Evolutionary conservation across 2,329 filamentous ascomycete genomes (phyloP), one percentile per base, ranked within the genome.

Genomic region (Diplodia mutila): DNA sequence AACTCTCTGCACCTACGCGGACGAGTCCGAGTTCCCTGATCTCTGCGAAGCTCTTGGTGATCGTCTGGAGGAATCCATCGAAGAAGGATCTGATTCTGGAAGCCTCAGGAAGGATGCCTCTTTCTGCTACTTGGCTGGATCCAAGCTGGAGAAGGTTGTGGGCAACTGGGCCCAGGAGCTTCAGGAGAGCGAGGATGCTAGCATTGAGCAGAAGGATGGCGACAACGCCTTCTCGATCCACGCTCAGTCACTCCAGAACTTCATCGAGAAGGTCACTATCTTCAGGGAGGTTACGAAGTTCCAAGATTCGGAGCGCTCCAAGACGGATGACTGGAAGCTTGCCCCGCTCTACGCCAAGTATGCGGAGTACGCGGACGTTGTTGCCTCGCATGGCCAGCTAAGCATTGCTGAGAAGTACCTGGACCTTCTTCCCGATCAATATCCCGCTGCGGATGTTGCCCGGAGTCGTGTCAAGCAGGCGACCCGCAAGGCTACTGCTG

Each of bases 231-330:
- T 97, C 81, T 97, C 94, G 0, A 89, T 98, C 61, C 95, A 98
- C 74, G 93, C 94, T 66, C 89, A 89, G 69, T 90, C 91, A 55
- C 83, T 99, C 52, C 95, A 98, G 79, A 90, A 91, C 71, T 94
- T 99, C 76, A 97, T 99, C 70, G 95, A 99, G 82, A 99, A 99
- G 84, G 95, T 99, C 55, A 97, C 94, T 0, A 88, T 99, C 65
- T 99, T 99, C 89, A 90, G 95, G 66, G 88, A 95, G 72, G 94
- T 97, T 52, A 94, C 93, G 70, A 93, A 94, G 75, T 99, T 97
- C 83, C 83, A 91, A 73, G 95, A 99, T 76, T 80, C 82, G 9
- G 93, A 97, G 75, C 87, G 87, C 70, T 81, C 82, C 55, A 87
- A 92, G 72, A 84, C 87, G 11, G 89, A 89, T 1, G 92, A 90